These are phyloP conservation scores for Yarrowia bubula DNA, from an alignment of 805 yeast species.

Conservation along the genomic window DNA sequence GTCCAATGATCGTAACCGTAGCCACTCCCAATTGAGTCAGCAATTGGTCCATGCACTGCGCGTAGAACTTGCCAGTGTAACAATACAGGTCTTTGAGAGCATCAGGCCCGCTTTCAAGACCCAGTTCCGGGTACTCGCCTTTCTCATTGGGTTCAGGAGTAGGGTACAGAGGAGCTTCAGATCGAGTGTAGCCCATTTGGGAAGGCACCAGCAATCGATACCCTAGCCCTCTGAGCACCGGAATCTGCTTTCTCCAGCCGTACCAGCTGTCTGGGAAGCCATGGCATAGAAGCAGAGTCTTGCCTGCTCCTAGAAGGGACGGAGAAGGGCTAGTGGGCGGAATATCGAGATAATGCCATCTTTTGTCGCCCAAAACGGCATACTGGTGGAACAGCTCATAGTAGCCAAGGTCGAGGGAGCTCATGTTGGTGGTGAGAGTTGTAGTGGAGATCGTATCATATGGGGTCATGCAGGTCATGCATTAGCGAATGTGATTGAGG, in stretches of 20 bases:
- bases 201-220: constrained; percentile 15
- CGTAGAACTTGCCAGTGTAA: constrained; percentile 19
- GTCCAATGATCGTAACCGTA: constrained; percentile 10
- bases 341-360: constrained; percentile 27
- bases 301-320: background rate
- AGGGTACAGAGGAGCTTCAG: constrained; percentile 21
- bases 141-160: constrained; percentile 18
- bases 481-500: constrained; percentile 5
- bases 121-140: constrained; percentile 25
- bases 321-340: background rate
- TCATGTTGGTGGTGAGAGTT: background rate
- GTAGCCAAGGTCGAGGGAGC: constrained; percentile 3
- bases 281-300: constrained; percentile 15
- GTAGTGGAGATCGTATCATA: background rate
- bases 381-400: constrained; percentile 8
- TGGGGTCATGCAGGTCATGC: background rate
- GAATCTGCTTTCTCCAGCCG: constrained; percentile 26
- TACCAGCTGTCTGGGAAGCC: constrained; percentile 27
- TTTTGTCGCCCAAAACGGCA: constrained; percentile 10
- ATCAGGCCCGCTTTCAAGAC: background rate
- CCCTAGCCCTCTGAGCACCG: background rate
- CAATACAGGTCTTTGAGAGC: constrained; percentile 16
- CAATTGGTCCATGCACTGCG: constrained; percentile 16
- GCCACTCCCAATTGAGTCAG: background rate
- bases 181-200: constrained; percentile 22